These are phyloP conservation scores for Phialophora verrucosa DNA, from an alignment of 2,329 filamentous ascomycete genomes.

Conservation along the genomic window DNA sequence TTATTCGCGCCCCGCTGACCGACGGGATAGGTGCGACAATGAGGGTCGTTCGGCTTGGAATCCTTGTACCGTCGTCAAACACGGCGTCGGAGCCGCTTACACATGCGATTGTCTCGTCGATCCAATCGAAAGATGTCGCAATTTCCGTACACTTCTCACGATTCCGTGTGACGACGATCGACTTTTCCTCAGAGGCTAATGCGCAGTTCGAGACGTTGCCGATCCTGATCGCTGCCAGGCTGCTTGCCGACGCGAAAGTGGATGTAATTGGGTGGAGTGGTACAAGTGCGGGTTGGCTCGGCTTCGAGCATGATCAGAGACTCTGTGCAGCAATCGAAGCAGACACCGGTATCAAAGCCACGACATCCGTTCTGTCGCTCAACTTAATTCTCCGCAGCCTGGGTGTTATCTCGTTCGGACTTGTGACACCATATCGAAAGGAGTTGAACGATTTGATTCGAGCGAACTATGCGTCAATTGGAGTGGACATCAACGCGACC, in stretches of 20 bases:
- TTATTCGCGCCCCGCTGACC: neutral
- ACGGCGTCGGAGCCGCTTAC: slow-evolving; percentile 54
- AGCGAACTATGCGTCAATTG: slow-evolving; percentile 42
- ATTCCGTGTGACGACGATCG: slow-evolving; percentile 50
- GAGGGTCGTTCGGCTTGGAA: slow-evolving; percentile 42
- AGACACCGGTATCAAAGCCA: slow-evolving; percentile 48
- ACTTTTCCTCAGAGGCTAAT: slow-evolving; percentile 43
- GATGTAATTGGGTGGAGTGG: slow-evolving; percentile 50
- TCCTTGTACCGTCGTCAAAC: slow-evolving; percentile 54
- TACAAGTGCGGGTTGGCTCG: slow-evolving; percentile 49
- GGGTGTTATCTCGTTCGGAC: slow-evolving; percentile 42
- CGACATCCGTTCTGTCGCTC: slow-evolving; percentile 51
- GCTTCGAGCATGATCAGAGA: slow-evolving; percentile 49
- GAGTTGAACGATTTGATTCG: slow-evolving; percentile 52
- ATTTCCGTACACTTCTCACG: slow-evolving; percentile 53
- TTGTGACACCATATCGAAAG: slow-evolving; percentile 53
- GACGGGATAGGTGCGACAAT: neutral
- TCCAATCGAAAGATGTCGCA: slow-evolving; percentile 40
- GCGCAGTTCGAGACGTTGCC: slow-evolving; percentile 43
- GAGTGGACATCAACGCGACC: slow-evolving; percentile 14
- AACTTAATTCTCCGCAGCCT: slow-evolving; percentile 45
- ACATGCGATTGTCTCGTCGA: slow-evolving; percentile 38
- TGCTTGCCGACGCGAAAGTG: slow-evolving; percentile 48
- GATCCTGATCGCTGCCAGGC: slow-evolving; percentile 45
- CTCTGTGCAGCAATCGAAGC: slow-evolving; percentile 49